These are phyloP conservation scores for Talaromyces pinophilus DNA, from an alignment of 2,329 filamentous ascomycete species.

Conservation along the genomic window DNA sequence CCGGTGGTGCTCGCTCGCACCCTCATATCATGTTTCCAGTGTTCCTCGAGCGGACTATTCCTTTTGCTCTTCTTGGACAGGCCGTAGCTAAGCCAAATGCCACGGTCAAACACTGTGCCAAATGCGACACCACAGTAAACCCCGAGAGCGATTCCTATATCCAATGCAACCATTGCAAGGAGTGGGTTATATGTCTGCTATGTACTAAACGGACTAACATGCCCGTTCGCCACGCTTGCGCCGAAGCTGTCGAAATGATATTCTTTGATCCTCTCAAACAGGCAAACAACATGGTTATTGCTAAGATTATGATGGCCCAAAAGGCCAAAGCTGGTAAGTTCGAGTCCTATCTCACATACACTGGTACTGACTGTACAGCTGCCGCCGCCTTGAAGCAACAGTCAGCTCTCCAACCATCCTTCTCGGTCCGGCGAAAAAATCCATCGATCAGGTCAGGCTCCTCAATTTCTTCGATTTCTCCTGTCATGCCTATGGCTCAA, in stretches of 20 bases:
- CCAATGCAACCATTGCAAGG: conserved; percentile 20
- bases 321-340: conserved; percentile 7
- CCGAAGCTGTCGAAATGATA: conserved; percentile 21
- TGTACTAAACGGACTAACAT: conserved; percentile 23
- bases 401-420: conserved; percentile 14
- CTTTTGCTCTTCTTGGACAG: conserved; percentile 19
- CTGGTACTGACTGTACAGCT: conserved; percentile 6
- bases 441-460: conserved; percentile 15
- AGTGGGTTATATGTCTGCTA: conserved; percentile 13
- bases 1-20: conserved; percentile 20
- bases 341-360: background rate
- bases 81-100: background rate
- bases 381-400: background rate
- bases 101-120: conserved; percentile 12
- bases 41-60: conserved; percentile 9
- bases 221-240: conserved; percentile 19
- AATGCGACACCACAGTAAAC: conserved; percentile 15
- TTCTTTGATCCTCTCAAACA: conserved; percentile 19
- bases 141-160: conserved; percentile 16
- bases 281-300: conserved; percentile 8
- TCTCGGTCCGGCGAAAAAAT: conserved; percentile 11
- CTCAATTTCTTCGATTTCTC: conserved; percentile 16
- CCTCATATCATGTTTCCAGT: conserved; percentile 22
- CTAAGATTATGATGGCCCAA: conserved; percentile 18
- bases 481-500: background rate